Percentiles rank a stretch among this genome's conserved stretches.
These are phyloP conservation scores for Coniochaeta sp. DNA, from an alignment of 2,329 filamentous ascomycete genomes.

Conservation along the genomic window DNA sequence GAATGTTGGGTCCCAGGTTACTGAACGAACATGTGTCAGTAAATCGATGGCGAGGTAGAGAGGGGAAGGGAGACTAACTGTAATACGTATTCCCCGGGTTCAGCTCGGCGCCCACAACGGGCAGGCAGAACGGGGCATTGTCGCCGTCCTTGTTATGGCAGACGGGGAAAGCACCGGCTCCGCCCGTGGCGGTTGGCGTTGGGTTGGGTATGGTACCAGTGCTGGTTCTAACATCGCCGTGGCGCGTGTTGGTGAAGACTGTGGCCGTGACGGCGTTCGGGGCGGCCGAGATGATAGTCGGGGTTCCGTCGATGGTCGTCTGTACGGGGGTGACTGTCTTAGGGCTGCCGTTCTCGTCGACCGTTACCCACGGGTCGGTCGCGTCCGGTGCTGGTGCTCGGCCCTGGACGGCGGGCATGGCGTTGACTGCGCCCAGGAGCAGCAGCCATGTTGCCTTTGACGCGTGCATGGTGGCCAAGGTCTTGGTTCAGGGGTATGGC, in stretches of 20 bases:
- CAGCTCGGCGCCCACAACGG: constrained; percentile 34
- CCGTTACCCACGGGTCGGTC: constrained; percentile 43
- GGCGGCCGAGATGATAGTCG: constrained; percentile 28
- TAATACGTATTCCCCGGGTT: constrained; percentile 43
- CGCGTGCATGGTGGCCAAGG: not conserved
- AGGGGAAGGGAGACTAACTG: constrained; percentile 25
- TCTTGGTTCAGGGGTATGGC: not conserved
- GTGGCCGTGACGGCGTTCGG: constrained; percentile 33
- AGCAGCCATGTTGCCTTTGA: constrained; percentile 1
- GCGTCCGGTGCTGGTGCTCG: constrained; percentile 18
- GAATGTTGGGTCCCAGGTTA: constrained; percentile 49
- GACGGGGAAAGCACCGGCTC: constrained; percentile 40
- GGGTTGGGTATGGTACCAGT: constrained; percentile 38
- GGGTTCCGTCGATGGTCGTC: constrained; percentile 38
- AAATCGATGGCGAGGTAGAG: not conserved
- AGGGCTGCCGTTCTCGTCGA: constrained; percentile 38
- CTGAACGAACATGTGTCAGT: constrained; percentile 23
- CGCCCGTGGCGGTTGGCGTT: constrained; percentile 34
- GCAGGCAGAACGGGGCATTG: constrained; percentile 45
- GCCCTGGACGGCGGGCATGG: not conserved
- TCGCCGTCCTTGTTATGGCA: constrained; percentile 41
- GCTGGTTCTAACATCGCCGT: constrained; percentile 22
- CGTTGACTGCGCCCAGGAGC: not conserved
- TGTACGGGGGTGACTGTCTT: constrained; percentile 42
- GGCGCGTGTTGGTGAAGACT: constrained; percentile 24